Base-by-base conservation (phyloP, 768 basidiomycete genomes). In the Daedaleopsis nitida region DNA sequence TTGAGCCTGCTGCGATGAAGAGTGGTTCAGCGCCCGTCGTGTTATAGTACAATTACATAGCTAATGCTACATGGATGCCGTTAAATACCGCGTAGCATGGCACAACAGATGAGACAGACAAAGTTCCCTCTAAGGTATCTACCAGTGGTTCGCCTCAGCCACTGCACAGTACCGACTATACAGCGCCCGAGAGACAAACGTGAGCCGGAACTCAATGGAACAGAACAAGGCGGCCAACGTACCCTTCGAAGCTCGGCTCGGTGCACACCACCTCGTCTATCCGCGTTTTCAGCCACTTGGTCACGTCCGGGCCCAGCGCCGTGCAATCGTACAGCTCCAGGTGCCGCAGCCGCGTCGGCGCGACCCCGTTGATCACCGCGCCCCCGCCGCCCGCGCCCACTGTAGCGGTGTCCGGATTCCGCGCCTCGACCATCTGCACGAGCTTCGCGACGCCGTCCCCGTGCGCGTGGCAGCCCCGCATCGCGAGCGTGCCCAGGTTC, bases 311-410 rank as follows among this genome's bases (percentile, higher is more conserved):
- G 1, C 88, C 88, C 13, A 90, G 73, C 60, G 76, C 79, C 45
- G 83, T 77, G 72, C 89, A 91, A 59, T 90, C 88, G 66, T 84
- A 68, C 77, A 91, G 64, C 73, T 91, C 89, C 38, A 92, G 68
- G 53, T 76, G 74, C 66, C 77, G 79, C 64, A 92, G 71, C 67
- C 82, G 79, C 62, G 75, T 75, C 0, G 86, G 86, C 10, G 77
- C 74, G n/a, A 80, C 81, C 0, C 81, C 82, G 48, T 77, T 78
- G 38, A 76, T 73, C n/a, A 67, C 56, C 13, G 67, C 70, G 24
- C 69, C 73, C 34, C 48, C 52, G 23, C 21, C 37, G 5, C 35
- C 59, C 34, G 52, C 60, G 17, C 38, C 39, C 17, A 21, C 55
- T 1, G 35, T 35, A 16, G 68, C 72, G 48, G 73, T 69, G 52